A percentile compares a stretch with the other conserved stretches of the same genome.
phyloP scores from a whole-genome alignment of 208 protist species.

The Sergeia podlipaevii region DNA sequence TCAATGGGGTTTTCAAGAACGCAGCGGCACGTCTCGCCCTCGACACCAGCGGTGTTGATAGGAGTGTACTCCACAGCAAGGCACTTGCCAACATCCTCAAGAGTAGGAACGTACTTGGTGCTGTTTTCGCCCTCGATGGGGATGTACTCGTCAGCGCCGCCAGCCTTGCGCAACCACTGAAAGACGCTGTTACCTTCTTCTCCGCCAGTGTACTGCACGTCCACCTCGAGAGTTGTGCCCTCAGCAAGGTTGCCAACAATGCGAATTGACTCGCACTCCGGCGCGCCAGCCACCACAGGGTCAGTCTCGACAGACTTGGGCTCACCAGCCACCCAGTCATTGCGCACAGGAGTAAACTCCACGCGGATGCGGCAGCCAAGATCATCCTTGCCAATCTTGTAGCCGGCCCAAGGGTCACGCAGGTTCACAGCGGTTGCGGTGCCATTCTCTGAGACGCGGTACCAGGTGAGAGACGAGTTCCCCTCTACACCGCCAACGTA shows the following conservation, averaged over 20 bases:
- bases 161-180: slow-evolving; percentile 87
- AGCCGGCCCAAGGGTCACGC: slow-evolving; percentile 77
- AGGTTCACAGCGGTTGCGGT: slow-evolving; percentile 64
- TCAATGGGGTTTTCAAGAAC: slow-evolving; percentile 88
- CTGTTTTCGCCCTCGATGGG: slow-evolving; percentile 77
- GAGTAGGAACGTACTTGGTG: slow-evolving; percentile 69
- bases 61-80: slow-evolving; percentile 91
- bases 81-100: slow-evolving; percentile 85
- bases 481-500: slow-evolving; percentile 89
- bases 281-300: slow-evolving; percentile 54
- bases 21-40: slow-evolving; percentile 88
- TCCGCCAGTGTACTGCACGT: slow-evolving; percentile 84
- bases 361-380: slow-evolving; percentile 85
- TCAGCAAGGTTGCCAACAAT: slow-evolving; percentile 87
- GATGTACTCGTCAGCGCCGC: slow-evolving; percentile 57
- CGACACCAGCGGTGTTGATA: slow-evolving; percentile 73
- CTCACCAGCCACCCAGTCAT: slow-evolving; percentile 89
- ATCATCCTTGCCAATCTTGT: slow-evolving; percentile 72
- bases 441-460: slow-evolving; percentile 65
- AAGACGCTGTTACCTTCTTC: slow-evolving; percentile 85
- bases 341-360: slow-evolving; percentile 83
- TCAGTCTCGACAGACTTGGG: slow-evolving; percentile 63
- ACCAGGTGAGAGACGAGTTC: slow-evolving; percentile 82
- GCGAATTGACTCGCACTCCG: slow-evolving; percentile 87
- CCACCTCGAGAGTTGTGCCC: slow-evolving; percentile 76